Percentiles rank a stretch among this genome's conserved stretches.
Evolutionary conservation across 495 filamentous ascomycete genomes (phyloP).

Genomic region (Penicillium canariense): DNA sequence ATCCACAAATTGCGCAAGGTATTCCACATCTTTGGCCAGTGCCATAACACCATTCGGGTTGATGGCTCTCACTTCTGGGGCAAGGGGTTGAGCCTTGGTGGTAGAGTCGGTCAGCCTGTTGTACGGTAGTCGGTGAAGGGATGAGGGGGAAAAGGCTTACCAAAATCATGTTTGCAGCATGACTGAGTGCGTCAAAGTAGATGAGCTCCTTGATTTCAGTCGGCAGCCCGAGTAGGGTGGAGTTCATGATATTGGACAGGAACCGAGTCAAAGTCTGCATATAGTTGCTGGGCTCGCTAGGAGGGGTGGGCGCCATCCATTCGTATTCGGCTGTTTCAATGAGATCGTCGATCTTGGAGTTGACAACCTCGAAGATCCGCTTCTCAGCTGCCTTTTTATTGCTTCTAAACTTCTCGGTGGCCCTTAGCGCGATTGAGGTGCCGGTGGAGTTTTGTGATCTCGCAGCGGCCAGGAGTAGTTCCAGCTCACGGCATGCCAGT

Average conservation of each 20-base stretch:
- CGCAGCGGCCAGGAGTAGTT: conserved; percentile 75
- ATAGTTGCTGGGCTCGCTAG: conserved; percentile 78
- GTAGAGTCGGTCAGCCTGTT: conserved; percentile 10
- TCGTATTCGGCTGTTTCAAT: conserved; percentile 97
- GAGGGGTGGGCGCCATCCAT: conserved; percentile 70
- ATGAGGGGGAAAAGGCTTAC: conserved; percentile 38
- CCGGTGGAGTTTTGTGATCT: conserved; percentile 71
- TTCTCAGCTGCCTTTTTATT: conserved; percentile 97
- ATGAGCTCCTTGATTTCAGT: conserved; percentile 95
- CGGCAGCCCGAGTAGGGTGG: conserved; percentile 84
- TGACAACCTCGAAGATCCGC: conserved; percentile 96
- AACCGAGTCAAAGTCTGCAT: conserved; percentile 92
- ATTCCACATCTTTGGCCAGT: conserved; percentile 76
- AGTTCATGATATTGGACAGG: conserved; percentile 94
- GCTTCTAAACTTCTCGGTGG: conserved; percentile 79
- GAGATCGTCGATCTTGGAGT: conserved; percentile 97
- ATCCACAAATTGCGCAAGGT: conserved; percentile 81
- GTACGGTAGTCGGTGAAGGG: not conserved
- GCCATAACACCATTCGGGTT: conserved; percentile 81
- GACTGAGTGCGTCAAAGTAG: conserved; percentile 92
- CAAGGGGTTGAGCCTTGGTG: conserved; percentile 72
- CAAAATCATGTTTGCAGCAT: conserved; percentile 84
- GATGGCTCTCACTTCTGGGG: conserved; percentile 75
- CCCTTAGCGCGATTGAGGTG: conserved; percentile 69
- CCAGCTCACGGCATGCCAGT: conserved; percentile 81